These are phyloP conservation scores for Arachis hypogaea DNA, from an alignment of 306 rosid species.

Conservation along the genomic window DNA sequence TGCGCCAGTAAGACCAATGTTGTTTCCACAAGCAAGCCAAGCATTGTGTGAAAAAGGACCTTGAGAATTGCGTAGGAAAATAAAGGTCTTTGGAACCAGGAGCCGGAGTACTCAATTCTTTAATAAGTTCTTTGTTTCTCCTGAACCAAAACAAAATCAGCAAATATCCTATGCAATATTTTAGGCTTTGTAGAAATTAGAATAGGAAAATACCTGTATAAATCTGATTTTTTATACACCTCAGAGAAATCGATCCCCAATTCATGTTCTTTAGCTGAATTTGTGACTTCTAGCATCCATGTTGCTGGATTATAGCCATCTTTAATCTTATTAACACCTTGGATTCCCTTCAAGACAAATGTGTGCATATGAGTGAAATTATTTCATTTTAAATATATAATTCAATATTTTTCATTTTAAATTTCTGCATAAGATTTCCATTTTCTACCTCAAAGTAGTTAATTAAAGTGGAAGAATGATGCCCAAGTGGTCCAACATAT, in stretches of 20 bases:
- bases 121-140: slow-evolving; percentile 53
- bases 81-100: slow-evolving; percentile 56
- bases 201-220: slow-evolving; percentile 46
- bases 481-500: slow-evolving; percentile 60
- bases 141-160: slow-evolving; percentile 48
- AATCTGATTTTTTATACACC: slow-evolving; percentile 49
- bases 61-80: slow-evolving; percentile 52
- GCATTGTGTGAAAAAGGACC: slow-evolving; percentile 53
- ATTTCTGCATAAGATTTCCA: background rate
- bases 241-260: slow-evolving; percentile 48
- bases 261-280: slow-evolving; percentile 48
- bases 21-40: slow-evolving; percentile 69
- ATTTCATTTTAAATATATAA: background rate
- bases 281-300: slow-evolving; percentile 57
- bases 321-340: slow-evolving; percentile 49
- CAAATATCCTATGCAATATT: background rate
- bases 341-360: slow-evolving; percentile 47
- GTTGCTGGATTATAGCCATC: slow-evolving; percentile 61
- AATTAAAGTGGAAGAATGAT: slow-evolving; percentile 50
- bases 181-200: too few relatives aligned
- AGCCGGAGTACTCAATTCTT: slow-evolving; percentile 53
- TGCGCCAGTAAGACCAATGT: slow-evolving; percentile 71
- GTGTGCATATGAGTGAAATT: slow-evolving; percentile 1
- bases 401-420: background rate
- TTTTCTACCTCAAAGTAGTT: slow-evolving; percentile 52